These are phyloP conservation scores for Fraxinus americana DNA, from an alignment of 257 asterid species.

Conservation along the genomic window DNA sequence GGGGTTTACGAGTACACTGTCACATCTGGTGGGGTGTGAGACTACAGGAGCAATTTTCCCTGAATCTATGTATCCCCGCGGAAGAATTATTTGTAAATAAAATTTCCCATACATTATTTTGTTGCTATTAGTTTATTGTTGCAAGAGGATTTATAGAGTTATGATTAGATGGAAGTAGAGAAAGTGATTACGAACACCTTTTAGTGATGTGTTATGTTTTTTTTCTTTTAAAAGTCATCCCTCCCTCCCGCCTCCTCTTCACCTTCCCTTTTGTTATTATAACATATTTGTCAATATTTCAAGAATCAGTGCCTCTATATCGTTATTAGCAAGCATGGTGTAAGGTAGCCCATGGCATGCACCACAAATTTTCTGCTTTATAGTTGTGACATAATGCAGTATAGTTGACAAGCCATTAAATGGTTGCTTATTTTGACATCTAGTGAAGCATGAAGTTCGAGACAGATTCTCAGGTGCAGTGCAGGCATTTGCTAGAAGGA, in stretches of 20 bases:
- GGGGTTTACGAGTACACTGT: too few species aligned
- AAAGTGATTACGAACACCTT: too few species aligned
- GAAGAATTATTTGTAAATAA: too few species aligned
- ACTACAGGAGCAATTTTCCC: too few species aligned
- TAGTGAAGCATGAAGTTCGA: slow-evolving; percentile 65
- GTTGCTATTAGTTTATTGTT: too few species aligned
- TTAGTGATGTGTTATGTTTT: too few species aligned
- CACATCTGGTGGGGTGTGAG: too few species aligned
- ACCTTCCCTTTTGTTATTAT: background rate
- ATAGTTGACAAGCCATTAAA: background rate
- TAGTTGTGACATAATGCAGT: background rate
- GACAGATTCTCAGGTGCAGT: slow-evolving; percentile 61
- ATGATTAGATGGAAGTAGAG: too few species aligned
- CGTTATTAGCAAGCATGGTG: background rate
- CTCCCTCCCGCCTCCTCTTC: background rate
- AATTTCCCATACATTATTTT: too few species aligned
- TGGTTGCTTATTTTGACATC: background rate
- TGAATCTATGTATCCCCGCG: too few species aligned
- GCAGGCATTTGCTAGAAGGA: slow-evolving; percentile 65
- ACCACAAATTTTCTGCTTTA: background rate
- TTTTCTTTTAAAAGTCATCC: too few species aligned
- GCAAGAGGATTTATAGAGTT: too few species aligned
- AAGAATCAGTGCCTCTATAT: background rate
- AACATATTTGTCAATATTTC: background rate
- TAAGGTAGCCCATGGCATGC: background rate